Base-by-base conservation (phyloP, 140 eudicot genomes). In the Senecio squalidus region DNA sequence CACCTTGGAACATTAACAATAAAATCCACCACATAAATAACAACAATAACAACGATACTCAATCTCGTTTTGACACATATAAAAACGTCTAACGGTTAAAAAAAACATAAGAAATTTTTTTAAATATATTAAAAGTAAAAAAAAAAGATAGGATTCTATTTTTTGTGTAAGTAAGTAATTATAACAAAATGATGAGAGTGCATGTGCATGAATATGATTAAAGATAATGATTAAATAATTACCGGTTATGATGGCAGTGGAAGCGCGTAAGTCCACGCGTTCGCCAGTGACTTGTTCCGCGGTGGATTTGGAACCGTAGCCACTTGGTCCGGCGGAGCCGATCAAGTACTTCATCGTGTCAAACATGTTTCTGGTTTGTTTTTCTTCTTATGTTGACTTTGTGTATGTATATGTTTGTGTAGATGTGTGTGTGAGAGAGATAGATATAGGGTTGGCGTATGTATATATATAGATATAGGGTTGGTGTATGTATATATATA, bases 171-270 rank as follows among this genome's bases (percentile, higher is more conserved):
- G 58, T 16, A 15, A 13, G 44, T 24, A 64, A 65, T 65, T 45
- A 64, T 58, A 51, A 0, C 53, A 49, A 16, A 21, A 65, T 66
- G 51, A 65, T 77, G 65, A 58, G 55, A 75, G 27, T 67, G 82
- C 82, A 77, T 72, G 82, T 67, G 78, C 69, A 67, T 67, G 78
- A 49, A 36, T 29, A 24, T 33, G 64, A 62, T 46, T 29, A 48
- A 9, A 39, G 52, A 34, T 20, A 25, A 59, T 60, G 44, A 64
- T 2, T n/a, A 16, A 17, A 29, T 30, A 22, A 50, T 66, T 78
- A 86, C 95, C 98, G 6, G 98, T 92, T 82, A 92, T 84, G 55
- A 92, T 75, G 79, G 83, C 98, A 28, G 96, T 87, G 40, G 66
- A 26, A 56, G 65, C 47, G 51, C 72, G 72, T 39, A 86, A 80